Evolutionary conservation across 2,329 filamentous ascomycete species (phyloP), one percentile per base, ranked within the genome.

Genomic region (Stenocarpella maydis): DNA sequence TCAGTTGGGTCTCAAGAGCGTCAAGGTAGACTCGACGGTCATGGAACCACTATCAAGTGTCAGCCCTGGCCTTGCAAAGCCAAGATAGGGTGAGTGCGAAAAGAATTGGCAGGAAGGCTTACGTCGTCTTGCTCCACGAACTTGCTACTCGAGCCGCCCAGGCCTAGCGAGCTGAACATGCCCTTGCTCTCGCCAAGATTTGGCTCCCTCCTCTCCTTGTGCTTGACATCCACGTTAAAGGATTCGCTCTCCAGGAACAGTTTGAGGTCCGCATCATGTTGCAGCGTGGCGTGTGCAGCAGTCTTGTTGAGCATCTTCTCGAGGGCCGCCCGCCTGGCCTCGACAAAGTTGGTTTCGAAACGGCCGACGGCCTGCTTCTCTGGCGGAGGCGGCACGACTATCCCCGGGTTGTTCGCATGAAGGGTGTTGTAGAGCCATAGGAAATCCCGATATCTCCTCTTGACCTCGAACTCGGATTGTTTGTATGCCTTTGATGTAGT

Each of bases 281-380:
- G 96, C 73, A 99, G 84, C 41, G 94, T 92, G 9, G 94, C 91
- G 79, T 99, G 96, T 14, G 90, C 88, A 3, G 95, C 94, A 71
- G 90, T 96, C 85, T 97, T 98, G 87, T 98, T 98, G 67, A 98
- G 85, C 96, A 99, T 99, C 78, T 96, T 93, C 82, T 99, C 96
- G 69, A 99, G 83, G 17, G 96, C 96, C 71, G 94, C 92, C 74
- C 96, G 89, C 75, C 96, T 87, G 52, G 93, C 94, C 81, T 99
- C 96, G 72, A 99, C 94, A 80, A 99, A 99, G 79, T 98, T 97
- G 74, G 89, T 93, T 80, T 99, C 95, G 78, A 99, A 99, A 47
- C 96, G 90, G 71, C 95, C 95, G 68, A 99, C 93, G 9, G 95
- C 95, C 82, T 99, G 96, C 84, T 99, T 99, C 82, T 99, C 96